Conservation (phyloP, 805 yeast species). For the Kodamaea fukazawae region DNA sequence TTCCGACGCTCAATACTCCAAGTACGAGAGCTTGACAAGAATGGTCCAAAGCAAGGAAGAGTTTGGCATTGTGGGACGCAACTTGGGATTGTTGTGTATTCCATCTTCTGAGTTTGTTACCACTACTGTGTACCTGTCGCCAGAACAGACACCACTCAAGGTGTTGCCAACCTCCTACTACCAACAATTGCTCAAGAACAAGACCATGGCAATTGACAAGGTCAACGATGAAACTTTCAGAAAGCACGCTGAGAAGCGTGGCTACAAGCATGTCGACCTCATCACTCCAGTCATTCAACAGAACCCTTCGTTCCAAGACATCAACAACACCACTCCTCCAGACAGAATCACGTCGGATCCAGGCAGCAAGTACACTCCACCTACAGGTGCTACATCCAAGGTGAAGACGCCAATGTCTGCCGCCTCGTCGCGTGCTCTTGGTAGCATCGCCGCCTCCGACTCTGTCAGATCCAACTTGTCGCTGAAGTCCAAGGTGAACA, state of each 20-base stretch:
- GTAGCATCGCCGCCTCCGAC: conserved; percentile 8
- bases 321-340: conserved; percentile 13
- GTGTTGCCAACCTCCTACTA: conserved; percentile 65
- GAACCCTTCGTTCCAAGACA: conserved; percentile 14
- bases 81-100: conserved; percentile 48
- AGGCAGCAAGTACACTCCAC: conserved; percentile 20
- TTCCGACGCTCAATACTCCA: conserved; percentile 27
- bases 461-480: conserved; percentile 32
- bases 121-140: conserved; percentile 54
- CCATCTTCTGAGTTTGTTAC: conserved; percentile 62
- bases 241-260: conserved; percentile 49
- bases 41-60: conserved; percentile 12
- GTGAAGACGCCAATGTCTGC: conserved; percentile 11
- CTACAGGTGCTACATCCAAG: conserved; percentile 13
- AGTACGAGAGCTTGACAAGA: conserved; percentile 19
- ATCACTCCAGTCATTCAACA: conserved; percentile 22
- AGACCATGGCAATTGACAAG: conserved; percentile 45
- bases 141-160: conserved; percentile 57
- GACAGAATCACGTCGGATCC: conserved; percentile 17
- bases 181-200: conserved; percentile 43
- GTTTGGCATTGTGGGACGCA: conserved; percentile 15
- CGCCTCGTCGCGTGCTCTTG: conserved; percentile 9
- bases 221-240: conserved; percentile 44
- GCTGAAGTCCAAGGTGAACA: conserved; percentile 25
- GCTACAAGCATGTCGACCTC: conserved; percentile 33